Percentiles rank a stretch among this genome's conserved stretches.
These are phyloP conservation scores for Wallacemonas sp. DNA, from an alignment of 208 protist genomes.

Conservation along the genomic window DNA sequence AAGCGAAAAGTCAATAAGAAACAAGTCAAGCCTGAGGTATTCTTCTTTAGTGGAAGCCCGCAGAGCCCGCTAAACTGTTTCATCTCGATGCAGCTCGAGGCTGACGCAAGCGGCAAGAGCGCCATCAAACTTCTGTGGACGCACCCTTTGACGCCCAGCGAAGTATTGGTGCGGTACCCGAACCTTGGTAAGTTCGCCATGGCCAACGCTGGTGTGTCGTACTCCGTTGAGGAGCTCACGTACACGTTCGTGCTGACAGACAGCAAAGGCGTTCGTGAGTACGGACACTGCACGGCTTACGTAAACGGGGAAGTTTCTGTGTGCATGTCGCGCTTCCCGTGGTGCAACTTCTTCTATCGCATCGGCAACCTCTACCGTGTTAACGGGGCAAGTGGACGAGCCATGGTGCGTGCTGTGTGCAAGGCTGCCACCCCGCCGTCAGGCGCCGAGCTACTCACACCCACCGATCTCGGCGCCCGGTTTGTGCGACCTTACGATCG, in stretches of 20 bases:
- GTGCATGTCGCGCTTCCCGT: conserved; percentile 63
- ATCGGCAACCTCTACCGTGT: conserved; percentile 50
- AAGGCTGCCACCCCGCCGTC: conserved; percentile 57
- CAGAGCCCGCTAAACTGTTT: conserved; percentile 57
- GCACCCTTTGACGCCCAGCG: conserved; percentile 34
- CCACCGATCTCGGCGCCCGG: conserved; percentile 30
- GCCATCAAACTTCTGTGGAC: conserved; percentile 48
- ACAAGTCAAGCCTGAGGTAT: conserved; percentile 35
- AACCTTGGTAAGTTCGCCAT: conserved; percentile 64
- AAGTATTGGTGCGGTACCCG: conserved; percentile 39
- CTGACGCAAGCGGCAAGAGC: conserved; percentile 6
- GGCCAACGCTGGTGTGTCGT: conserved; percentile 45
- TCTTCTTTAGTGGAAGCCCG: conserved; percentile 57
- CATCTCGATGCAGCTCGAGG: conserved; percentile 30
- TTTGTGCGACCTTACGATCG: conserved; percentile 76
- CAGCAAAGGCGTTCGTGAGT: conserved; percentile 63
- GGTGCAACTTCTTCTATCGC: conserved; percentile 83
- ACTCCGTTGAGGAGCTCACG: conserved; percentile 46
- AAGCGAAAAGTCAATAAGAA: conserved; percentile 35
- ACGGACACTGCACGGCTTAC: conserved; percentile 63
- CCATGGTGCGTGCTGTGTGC: conserved; percentile 46
- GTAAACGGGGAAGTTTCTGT: conserved; percentile 74
- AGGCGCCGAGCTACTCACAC: conserved; percentile 51
- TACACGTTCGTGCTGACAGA: conserved; percentile 84
- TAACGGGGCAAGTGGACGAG: conserved; percentile 42